Conservation (phyloP, 805 yeast genomes). For the Zygoascus tannicola region DNA sequence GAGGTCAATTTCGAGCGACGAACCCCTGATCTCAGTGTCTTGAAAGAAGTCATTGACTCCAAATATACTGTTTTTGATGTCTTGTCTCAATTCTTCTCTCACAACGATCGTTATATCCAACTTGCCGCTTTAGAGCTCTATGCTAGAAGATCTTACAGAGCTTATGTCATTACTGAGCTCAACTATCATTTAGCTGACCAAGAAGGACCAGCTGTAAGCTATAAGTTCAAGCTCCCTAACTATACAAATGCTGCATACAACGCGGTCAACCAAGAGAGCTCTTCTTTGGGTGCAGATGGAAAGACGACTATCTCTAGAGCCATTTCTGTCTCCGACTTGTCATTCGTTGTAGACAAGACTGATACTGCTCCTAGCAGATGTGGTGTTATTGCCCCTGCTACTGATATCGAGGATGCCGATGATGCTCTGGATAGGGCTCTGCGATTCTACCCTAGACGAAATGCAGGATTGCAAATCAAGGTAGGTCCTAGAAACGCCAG, state of each 20-base stretch:
- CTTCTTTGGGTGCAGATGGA: conserved; percentile 33
- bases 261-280: conserved; percentile 31
- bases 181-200: conserved; percentile 43
- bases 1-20: conserved; percentile 68
- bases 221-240: conserved; percentile 82
- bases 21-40: conserved; percentile 68
- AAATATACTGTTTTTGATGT: conserved; percentile 95
- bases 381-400: conserved; percentile 74
- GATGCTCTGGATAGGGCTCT: conserved; percentile 70
- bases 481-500: conserved; percentile 23
- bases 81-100: conserved; percentile 78
- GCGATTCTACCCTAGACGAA: conserved; percentile 48
- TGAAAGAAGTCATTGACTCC: conserved; percentile 91
- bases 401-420: conserved; percentile 83
- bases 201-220: conserved; percentile 59
- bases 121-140: conserved; percentile 97
- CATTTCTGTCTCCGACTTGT: conserved; percentile 84
- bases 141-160: conserved; percentile 93
- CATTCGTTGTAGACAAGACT: conserved; percentile 64
- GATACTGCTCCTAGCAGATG: conserved; percentile 64
- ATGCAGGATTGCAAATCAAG: conserved; percentile 31
- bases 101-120: conserved; percentile 77
- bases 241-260: conserved; percentile 64
- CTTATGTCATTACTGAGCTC: conserved; percentile 78
- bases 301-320: conserved; percentile 40